Evolutionary conservation across 306 rosid genomes (phyloP).

Genomic region (Pterocarpus macrocarpus): DNA sequence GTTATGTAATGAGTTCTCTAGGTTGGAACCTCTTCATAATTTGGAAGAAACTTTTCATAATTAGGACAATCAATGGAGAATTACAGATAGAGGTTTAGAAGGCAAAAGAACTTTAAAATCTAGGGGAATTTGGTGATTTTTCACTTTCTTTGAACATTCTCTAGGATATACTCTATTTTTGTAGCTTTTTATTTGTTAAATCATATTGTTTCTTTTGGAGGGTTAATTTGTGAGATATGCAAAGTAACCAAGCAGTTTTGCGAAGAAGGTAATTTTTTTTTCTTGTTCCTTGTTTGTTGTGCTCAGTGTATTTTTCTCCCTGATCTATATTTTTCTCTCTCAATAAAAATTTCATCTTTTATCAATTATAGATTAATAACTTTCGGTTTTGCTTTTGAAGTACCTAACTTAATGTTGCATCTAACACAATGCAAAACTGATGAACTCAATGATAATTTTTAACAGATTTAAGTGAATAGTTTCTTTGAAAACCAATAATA

Average conservation of each 20-base stretch:
- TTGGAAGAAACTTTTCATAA: not conserved
- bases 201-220: conserved; percentile 12
- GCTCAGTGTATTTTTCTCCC: too few relatives aligned
- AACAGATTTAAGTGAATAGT: conserved; percentile 13
- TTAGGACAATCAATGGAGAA: conserved; percentile 14
- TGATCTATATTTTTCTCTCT: not conserved
- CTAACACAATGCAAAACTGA: not conserved
- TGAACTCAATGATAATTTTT: not conserved
- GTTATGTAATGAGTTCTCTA: too few relatives aligned
- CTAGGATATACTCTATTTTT: not conserved
- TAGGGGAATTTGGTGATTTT: not conserved
- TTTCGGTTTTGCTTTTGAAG: not conserved
- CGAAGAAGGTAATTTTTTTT: not conserved
- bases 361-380: not conserved
- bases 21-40: too few relatives aligned
- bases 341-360: not conserved
- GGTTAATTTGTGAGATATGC: not conserved
- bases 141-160: conserved; percentile 7
- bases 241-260: not conserved
- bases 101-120: not conserved
- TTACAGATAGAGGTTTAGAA: not conserved
- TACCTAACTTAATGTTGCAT: conserved; percentile 15
- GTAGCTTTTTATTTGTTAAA: not conserved
- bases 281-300: not conserved
- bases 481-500: not conserved